Percentiles rank a stretch among this genome's conserved stretches.
These are phyloP conservation scores for Barnettozyma salicaria DNA, from an alignment of 805 yeast species.

Conservation along the genomic window DNA sequence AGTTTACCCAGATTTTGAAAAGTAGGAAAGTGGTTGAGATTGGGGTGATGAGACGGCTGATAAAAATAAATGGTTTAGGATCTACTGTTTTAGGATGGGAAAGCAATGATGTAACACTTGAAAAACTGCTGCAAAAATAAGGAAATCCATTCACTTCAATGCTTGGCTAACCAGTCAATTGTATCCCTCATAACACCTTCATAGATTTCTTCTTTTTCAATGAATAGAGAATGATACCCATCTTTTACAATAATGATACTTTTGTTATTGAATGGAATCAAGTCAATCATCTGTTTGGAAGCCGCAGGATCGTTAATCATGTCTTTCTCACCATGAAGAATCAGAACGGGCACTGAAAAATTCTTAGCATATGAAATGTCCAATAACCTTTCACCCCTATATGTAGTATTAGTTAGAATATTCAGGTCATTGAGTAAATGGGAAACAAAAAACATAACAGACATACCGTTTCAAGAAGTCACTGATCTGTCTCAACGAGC, in stretches of 20 bases:
- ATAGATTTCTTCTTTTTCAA: conserved; percentile 18
- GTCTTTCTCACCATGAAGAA: conserved; percentile 63
- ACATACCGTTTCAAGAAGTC: conserved; percentile 44
- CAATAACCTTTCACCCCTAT: conserved; percentile 50
- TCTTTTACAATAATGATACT: conserved; percentile 18
- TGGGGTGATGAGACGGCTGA: conserved; percentile 13
- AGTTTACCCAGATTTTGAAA: conserved; percentile 8
- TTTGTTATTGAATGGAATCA: conserved; percentile 17
- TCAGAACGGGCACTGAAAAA: conserved; percentile 41
- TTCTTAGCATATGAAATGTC: conserved; percentile 29
- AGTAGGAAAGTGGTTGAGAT: conserved; percentile 4
- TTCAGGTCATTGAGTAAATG: background rate
- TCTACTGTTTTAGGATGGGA: conserved; percentile 18
- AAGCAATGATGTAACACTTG: conserved; percentile 11
- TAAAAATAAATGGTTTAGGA: conserved; percentile 9
- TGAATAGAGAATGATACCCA: conserved; percentile 36
- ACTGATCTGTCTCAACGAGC: conserved; percentile 49
- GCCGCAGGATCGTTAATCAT: conserved; percentile 42
- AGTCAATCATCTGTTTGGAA: conserved; percentile 14
- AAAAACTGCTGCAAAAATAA: background rate
- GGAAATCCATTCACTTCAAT: background rate
- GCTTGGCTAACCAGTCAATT: conserved; percentile 18
- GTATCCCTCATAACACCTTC: conserved; percentile 14
- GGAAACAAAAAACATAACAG: too few species aligned
- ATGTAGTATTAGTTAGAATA: conserved; percentile 3